Evolutionary conservation across 2,329 filamentous ascomycete genomes (phyloP).

Genomic region (Blastomyces parvus): DNA sequence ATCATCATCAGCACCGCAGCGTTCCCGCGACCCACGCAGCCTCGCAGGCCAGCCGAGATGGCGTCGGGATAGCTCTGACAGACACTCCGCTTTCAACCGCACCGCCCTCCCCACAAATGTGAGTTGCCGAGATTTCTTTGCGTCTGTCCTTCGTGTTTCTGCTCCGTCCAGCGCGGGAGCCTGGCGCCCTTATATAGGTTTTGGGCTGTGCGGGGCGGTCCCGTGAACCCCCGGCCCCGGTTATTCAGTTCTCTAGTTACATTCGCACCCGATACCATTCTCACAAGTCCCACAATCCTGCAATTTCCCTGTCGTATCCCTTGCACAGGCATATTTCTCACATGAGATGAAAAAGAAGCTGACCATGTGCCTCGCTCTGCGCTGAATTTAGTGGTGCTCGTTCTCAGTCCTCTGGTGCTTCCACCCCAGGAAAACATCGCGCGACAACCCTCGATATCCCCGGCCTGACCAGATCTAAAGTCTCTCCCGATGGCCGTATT

Average conservation of each 20-base stretch:
- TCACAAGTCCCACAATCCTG: not conserved
- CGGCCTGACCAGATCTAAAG: constrained; percentile 87
- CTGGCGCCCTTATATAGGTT: not conserved
- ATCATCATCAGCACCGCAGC: constrained; percentile 22
- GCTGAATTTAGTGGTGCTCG: constrained; percentile 49
- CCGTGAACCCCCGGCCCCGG: constrained; percentile 10
- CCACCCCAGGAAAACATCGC: constrained; percentile 70
- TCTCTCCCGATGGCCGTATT: constrained; percentile 91
- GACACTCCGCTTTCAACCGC: constrained; percentile 56
- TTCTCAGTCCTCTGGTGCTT: constrained; percentile 63
- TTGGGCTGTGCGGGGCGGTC: constrained; percentile 8
- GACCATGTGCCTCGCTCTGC: not conserved
- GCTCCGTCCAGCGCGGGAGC: not conserved
- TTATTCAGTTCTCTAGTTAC: constrained; percentile 7
- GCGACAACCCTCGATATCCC: constrained; percentile 95
- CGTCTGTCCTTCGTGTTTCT: not conserved
- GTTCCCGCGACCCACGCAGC: constrained; percentile 31
- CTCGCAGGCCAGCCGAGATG: constrained; percentile 31
- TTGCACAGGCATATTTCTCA: not conserved
- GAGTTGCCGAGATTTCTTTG: constrained; percentile 25
- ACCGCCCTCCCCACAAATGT: constrained; percentile 54
- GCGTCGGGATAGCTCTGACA: constrained; percentile 46
- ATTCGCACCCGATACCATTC: not conserved
- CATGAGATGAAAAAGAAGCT: not conserved
- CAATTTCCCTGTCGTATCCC: not conserved